Base-by-base conservation (phyloP, 139 green algal genomes). In the Volvox africanus region DNA sequence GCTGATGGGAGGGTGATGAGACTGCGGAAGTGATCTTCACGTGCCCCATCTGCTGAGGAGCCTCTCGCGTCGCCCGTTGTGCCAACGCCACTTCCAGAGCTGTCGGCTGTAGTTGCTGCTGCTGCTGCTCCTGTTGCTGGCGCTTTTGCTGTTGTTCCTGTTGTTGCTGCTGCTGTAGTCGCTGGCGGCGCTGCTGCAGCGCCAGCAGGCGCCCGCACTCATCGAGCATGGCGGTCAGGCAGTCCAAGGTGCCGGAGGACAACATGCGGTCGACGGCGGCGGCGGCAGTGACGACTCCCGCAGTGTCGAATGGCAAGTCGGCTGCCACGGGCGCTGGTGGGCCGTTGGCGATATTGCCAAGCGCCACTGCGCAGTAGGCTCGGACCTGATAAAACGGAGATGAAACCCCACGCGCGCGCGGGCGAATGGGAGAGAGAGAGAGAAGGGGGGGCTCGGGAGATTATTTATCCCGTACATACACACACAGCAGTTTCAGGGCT, bases 271-370 rank as follows among this genome's bases (percentile, higher is more conserved):
- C 85, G 37, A 89, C 85, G 19, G 85, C 85, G 69, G 11, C 69
- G 1, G 21, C 69, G n/a, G 69, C 28, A 14, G n/a, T 36, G 21
- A 36, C 28, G 37, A 37, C 44, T 68, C 37, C 85, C 26, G 69
- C 85, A 50, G 17, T 32, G 85, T 89, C 85, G 28, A 44, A 50
- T 30, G 69, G 44, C 24, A 89, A 37, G 28, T 82, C 69, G 9
- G 44, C 26, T 3, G 69, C 11, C 1, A 71, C 37, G 17, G 85
- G 69, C 37, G 37, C 28, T 28, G 69, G 85, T 21, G 85, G 85
- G 32, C 85, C 85, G 37, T 35, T 55, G 28, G 85, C 85, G 18
- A 89, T 82, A 50, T 89, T 89, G 44, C 85, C 85, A 20, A 89
- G 69, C 2, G 69, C 85, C 69, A 89, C 85, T 3, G 85, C 85